Percentiles rank a stretch among this genome's conserved stretches.
These are phyloP conservation scores for Nepenthes mirabilis DNA, from an alignment of 148 eudicot species.

Conservation along the genomic window DNA sequence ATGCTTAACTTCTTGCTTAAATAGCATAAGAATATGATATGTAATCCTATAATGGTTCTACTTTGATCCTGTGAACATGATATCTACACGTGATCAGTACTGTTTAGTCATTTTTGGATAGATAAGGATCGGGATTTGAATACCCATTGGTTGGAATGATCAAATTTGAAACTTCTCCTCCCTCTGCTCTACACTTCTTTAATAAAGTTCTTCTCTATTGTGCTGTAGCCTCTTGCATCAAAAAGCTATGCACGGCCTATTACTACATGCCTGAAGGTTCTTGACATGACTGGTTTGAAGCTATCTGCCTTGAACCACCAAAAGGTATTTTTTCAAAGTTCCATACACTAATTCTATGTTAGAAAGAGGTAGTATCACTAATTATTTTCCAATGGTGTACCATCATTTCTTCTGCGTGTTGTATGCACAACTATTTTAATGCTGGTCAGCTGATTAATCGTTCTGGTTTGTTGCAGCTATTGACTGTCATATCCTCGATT, in stretches of 20 bases:
- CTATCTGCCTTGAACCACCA: constrained; percentile 77
- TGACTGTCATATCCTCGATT: constrained; percentile 80
- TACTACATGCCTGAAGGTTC: constrained; percentile 69
- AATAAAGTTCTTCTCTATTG: background rate
- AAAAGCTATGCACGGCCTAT: constrained; percentile 55
- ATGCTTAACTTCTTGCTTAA: too few species aligned
- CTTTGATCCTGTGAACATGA: too few species aligned
- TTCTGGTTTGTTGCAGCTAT: constrained; percentile 44
- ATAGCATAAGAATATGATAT: too few species aligned
- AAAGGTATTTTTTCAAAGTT: constrained; percentile 44
- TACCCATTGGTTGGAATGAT: background rate
- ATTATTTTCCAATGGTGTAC: too few species aligned
- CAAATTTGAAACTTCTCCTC: background rate
- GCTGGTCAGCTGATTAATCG: background rate
- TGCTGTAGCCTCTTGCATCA: constrained; percentile 65
- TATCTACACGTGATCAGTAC: too few species aligned
- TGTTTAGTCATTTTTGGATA: too few species aligned
- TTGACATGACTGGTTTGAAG: constrained; percentile 96
- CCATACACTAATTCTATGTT: background rate
- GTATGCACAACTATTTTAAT: too few species aligned
- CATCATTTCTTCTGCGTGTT: too few species aligned
- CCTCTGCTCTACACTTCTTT: constrained; percentile 3
- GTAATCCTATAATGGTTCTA: too few species aligned
- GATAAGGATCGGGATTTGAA: too few species aligned
- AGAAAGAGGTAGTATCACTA: too few species aligned